Base-by-base conservation (phyloP, 257 asterid genomes). In the Nicotiana obtusifolia region DNA sequence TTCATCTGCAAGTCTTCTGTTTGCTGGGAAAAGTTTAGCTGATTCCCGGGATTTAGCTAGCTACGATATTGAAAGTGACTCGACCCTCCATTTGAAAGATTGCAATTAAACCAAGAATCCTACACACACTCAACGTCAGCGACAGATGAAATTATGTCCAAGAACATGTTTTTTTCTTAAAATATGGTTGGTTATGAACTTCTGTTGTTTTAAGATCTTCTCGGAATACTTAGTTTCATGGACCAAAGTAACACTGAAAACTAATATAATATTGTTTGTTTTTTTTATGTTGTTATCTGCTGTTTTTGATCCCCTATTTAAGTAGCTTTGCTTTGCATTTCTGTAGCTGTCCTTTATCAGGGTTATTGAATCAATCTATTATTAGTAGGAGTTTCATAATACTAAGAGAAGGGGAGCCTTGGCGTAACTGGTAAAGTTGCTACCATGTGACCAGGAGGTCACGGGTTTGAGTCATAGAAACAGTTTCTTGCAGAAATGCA, bases 21-120 rank as follows among this genome's bases (percentile, higher is more conserved):
- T 80, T 56, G 82, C 5, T 20, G 89, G 88, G 10, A 82, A 77
- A 69, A 0, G 5, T 19, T 78, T 84, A 6, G 11, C 11, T n/a
- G 64, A 84, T 69, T 28, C 41, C 37, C 49, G 47, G 16, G 64
- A 33, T 76, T 71, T 87, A 84, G 85, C 81, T 66, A 77, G 81
- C 80, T 84, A 83, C 68, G 64, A 57, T 81, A 82, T 86, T 26
- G 37, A 73, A 68, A 44, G 22, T 9, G 19, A 73, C 60, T 73
- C 31, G 8, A 20, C 17, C 10, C 9, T 44, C 28, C 28, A 17
- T n/a, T 68, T 22, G 68, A 14, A 49, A 13, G 15, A 0, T 61
- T 0, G 17, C 24, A 22, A 24, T 22, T 61, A 61, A 15, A 3
- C 33, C 7, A 3, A 61, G 66, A 20, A 61, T 56, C 62, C 62